Conservation (phyloP, 1,139 yeast species). For the Pneumocystis oryctolagi region DNA sequence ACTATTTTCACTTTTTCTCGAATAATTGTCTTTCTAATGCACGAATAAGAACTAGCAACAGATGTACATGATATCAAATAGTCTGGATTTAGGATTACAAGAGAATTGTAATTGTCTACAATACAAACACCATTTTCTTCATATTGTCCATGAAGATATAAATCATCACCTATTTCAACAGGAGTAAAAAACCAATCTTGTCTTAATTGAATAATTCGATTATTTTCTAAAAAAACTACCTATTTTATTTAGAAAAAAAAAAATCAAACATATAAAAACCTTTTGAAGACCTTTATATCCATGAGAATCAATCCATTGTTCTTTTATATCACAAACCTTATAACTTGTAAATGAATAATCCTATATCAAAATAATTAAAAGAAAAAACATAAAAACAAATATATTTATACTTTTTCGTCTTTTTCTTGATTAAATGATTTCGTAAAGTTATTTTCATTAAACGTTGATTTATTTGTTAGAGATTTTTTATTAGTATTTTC, state of each 20-base stretch:
- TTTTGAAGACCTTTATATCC: background rate
- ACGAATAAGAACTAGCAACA: constrained; percentile 58
- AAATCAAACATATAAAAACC: background rate
- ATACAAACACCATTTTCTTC: constrained; percentile 24
- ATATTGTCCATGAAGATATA: constrained; percentile 25
- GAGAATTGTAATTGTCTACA: constrained; percentile 41
- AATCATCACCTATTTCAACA: constrained; percentile 21
- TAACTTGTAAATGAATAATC: background rate
- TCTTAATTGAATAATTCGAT: background rate
- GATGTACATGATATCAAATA: constrained; percentile 64
- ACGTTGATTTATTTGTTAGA: background rate
- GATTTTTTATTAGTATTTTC: background rate
- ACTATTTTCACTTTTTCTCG: constrained; percentile 37
- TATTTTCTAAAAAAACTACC: background rate
- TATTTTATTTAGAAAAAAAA: background rate
- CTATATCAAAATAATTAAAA: background rate
- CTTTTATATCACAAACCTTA: background rate
- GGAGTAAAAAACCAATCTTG: constrained; percentile 1
- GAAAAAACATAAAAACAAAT: background rate
- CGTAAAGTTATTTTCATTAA: background rate
- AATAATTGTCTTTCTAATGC: constrained; percentile 58
- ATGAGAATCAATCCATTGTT: background rate
- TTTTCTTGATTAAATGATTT: background rate
- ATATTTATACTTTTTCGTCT: background rate
- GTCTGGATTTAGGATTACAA: constrained; percentile 75